Evolutionary conservation across 805 yeast species (phyloP).

Genomic region (Yarrowia divulgata): DNA sequence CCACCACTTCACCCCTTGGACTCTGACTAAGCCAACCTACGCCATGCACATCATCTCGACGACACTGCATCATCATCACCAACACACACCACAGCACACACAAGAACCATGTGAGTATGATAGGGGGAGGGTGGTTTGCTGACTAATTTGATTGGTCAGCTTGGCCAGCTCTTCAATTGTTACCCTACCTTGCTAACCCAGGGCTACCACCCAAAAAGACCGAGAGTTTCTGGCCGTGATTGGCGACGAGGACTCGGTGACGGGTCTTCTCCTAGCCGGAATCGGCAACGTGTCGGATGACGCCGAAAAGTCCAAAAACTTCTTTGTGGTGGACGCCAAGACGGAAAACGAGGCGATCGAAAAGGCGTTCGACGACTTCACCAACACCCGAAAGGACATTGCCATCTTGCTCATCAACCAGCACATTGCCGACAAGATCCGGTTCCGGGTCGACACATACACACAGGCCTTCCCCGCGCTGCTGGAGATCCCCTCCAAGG

Average conservation of each 20-base stretch:
- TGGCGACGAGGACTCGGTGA: slow-evolving; percentile 97
- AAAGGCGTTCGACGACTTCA: slow-evolving; percentile 75
- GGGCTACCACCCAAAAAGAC: slow-evolving; percentile 51
- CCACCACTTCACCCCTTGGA: too few species aligned
- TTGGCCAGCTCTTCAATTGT: too few species aligned
- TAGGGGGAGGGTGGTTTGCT: too few species aligned
- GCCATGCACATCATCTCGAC: slow-evolving; percentile 26
- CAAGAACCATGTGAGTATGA: slow-evolving; percentile 17
- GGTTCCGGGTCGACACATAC: slow-evolving; percentile 80
- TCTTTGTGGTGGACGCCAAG: slow-evolving; percentile 80
- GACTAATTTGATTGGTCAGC: too few species aligned
- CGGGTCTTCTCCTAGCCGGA: slow-evolving; percentile 95
- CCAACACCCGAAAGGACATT: slow-evolving; percentile 79
- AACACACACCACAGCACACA: not conserved
- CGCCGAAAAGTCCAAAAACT: slow-evolving; percentile 71
- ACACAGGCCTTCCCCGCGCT: slow-evolving; percentile 95
- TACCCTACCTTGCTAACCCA: slow-evolving; percentile 5
- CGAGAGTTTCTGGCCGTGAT: slow-evolving; percentile 89
- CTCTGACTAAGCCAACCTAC: slow-evolving; percentile 27
- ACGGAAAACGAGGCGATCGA: slow-evolving; percentile 79
- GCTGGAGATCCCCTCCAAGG: slow-evolving; percentile 96
- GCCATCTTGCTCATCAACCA: slow-evolving; percentile 94
- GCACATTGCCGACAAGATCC: slow-evolving; percentile 89
- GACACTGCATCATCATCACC: slow-evolving; percentile 27
- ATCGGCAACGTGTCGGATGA: slow-evolving; percentile 78